Percentiles rank a stretch among this genome's conserved stretches.
These are phyloP conservation scores for Nicotiana rustica DNA, from an alignment of 305 asterid species.

Conservation along the genomic window DNA sequence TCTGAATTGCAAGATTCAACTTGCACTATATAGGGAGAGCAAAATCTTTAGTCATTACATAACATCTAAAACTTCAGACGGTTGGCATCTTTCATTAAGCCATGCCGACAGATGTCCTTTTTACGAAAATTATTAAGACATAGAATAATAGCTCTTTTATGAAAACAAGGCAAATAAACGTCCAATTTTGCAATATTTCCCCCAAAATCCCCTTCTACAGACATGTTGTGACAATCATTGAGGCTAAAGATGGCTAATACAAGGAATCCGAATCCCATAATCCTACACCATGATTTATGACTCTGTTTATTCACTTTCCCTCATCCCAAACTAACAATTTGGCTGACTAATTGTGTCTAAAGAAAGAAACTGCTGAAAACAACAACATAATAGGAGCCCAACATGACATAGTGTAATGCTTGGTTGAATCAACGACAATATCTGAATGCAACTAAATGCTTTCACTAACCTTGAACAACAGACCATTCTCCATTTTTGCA, in stretches of 20 bases:
- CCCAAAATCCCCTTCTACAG: not conserved
- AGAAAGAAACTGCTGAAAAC: not conserved
- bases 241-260: not conserved
- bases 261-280: not conserved
- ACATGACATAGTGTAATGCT: not conserved
- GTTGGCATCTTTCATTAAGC: not conserved
- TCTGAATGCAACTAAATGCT: not conserved
- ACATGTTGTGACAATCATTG: not conserved
- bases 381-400: not conserved
- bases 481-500: conserved; percentile 96
- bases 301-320: not conserved
- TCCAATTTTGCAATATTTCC: not conserved
- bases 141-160: no score
- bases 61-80: not conserved
- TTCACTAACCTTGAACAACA: conserved; percentile 81
- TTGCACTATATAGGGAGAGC: no score
- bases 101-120: not conserved
- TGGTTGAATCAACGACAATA: not conserved
- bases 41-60: no score
- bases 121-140: not conserved
- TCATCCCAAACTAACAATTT: not conserved
- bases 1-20: no score
- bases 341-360: not conserved
- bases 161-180: no score
- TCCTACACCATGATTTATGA: not conserved